Evolutionary conservation across 2,329 filamentous ascomycete species (phyloP).

Genomic region (Fusarium graminum): DNA sequence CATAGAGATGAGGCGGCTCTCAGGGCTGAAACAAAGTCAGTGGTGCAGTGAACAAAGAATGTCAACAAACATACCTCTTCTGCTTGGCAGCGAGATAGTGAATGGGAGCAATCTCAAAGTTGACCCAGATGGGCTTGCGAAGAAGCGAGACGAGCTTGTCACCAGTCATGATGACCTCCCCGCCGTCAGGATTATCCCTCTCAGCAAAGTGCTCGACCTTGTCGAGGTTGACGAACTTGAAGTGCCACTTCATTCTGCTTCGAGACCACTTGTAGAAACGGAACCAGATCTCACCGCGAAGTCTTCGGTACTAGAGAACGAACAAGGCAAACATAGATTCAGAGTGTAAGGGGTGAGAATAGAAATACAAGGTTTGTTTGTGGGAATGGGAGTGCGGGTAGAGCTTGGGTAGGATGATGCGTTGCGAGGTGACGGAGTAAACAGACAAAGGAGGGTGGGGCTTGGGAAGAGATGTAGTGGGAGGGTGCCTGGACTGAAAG

Average conservation of each 20-base stretch:
- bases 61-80: slow-evolving; percentile 1
- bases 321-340: neutral
- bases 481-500: neutral
- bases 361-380: neutral
- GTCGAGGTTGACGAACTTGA: neutral
- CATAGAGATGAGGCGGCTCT: slow-evolving; percentile 5
- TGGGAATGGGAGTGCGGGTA: neutral
- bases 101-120: neutral
- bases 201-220: neutral
- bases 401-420: neutral
- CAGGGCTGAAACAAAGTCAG: neutral
- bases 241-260: neutral
- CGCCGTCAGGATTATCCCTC: neutral
- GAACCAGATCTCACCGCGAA: neutral
- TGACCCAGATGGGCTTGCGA: slow-evolving; percentile 1
- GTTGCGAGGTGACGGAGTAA: neutral
- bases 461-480: neutral
- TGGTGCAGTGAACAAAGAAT: accelerated
- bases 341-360: neutral
- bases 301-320: neutral
- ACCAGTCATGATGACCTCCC: neutral
- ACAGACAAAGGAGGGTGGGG: neutral
- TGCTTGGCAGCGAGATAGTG: slow-evolving; percentile 1
- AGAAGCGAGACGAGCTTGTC: slow-evolving; percentile 15
- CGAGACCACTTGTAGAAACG: neutral